Conservation (phyloP, 352 stramenopile genomes). For the Blastocystis sp. region DNA sequence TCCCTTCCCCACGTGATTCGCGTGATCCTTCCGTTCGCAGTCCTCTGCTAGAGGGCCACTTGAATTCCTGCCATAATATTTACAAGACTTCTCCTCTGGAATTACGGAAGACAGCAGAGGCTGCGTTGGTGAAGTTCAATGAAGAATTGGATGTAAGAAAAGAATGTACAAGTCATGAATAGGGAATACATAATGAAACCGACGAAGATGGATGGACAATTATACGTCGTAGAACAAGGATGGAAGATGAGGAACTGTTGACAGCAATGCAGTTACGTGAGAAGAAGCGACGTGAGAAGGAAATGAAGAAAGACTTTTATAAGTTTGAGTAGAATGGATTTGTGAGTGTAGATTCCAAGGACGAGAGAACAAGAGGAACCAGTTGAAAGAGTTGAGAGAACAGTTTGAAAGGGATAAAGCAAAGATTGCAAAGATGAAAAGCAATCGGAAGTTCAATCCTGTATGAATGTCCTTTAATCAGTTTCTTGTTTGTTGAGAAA, state of each 20-base stretch:
- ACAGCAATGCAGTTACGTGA: slow-evolving; percentile 28
- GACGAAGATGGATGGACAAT: slow-evolving; percentile 45
- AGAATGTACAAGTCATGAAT: not conserved
- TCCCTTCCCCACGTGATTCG: not conserved
- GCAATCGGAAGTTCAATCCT: slow-evolving; percentile 46
- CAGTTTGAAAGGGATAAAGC: slow-evolving; percentile 20
- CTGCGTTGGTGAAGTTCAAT: slow-evolving; percentile 4
- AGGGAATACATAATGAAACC: slow-evolving; percentile 36
- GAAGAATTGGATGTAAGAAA: slow-evolving; percentile 25
- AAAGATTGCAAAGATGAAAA: slow-evolving; percentile 49
- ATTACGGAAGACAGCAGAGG: not conserved
- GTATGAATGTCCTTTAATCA: not conserved
- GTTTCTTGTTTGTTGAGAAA: slow-evolving; percentile 13
- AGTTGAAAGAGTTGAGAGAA: slow-evolving; percentile 50
- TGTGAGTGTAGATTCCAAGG: slow-evolving; percentile 29
- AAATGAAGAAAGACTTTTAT: slow-evolving; percentile 57
- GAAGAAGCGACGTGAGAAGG: slow-evolving; percentile 8
- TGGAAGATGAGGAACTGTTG: slow-evolving; percentile 6
- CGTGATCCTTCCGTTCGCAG: not conserved
- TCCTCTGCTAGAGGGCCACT: not conserved
- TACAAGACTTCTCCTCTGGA: not conserved
- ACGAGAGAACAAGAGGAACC: slow-evolving; percentile 31
- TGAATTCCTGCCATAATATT: not conserved
- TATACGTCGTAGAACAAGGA: not conserved
- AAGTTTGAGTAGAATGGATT: not conserved